Evolutionary conservation across 768 basidiomycete genomes (phyloP), one percentile per base, ranked within the genome.

Genomic region (Pisolithus sp.): DNA sequence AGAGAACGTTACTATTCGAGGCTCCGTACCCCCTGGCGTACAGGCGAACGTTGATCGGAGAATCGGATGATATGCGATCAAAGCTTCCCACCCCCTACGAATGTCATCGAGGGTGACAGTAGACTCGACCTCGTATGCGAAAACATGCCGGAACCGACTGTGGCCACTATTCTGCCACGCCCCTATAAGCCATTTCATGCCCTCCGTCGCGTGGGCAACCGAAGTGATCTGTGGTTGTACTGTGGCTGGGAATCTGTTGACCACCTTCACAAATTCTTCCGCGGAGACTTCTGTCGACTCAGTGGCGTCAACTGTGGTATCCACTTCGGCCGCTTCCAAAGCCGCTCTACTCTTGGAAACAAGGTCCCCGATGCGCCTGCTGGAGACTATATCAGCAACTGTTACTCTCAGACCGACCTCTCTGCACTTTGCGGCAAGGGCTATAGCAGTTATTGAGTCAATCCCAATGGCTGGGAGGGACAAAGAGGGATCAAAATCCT

Each of bases 391-490:
- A 50, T 77, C 74, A 28, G 65, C 71, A 3, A 71, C 68, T 12
- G 48, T 54, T 23, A 70, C 44, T 13, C 41, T 53, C 40, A 77
- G 53, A 1, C 76, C 76, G 4, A 59, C 63, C 42, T 63, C 61
- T 42, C 71, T 67, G 56, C 69, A 71, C 50, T 67, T 73, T 7
- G 72, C 68, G 9, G 67, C 66, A 12, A 79, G 62, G 47, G 73
- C 71, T 34, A 79, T 74, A 20, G 77, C 75, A 18, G 73, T 73
- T 52, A 79, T 78, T 2, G 77, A 79, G 56, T 78, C 77, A 10
- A 78, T 63, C 18, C 77, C 77, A 10, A 78, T 57, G 6, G 72
- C 64, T 12, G 65, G 63, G 17, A 77, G 66, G 4, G 68, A 68
- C 6, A 72, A 76, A 4, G 60, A 55, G 17, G 64, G 52, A 18